phyloP scores from a whole-genome alignment of 257 asterid species.

The Solanum chmielewskii region DNA sequence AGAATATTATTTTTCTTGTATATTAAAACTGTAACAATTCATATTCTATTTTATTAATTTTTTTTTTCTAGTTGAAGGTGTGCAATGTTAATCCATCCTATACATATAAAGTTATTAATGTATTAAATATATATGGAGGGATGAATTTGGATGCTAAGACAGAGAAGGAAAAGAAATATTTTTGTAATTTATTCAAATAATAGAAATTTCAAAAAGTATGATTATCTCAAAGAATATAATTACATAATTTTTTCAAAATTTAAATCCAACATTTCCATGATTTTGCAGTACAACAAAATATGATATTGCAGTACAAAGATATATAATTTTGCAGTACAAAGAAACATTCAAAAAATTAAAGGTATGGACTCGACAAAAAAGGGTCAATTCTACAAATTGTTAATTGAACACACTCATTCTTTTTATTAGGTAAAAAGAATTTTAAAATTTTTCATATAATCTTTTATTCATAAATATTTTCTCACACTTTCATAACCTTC shows the following conservation, averaged over 20 bases:
- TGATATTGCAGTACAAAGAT: not conserved
- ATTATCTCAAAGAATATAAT: not conserved
- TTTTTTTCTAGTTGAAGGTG: not conserved
- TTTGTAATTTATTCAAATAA: no score
- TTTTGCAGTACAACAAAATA: not conserved
- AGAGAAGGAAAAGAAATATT: no score
- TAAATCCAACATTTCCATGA: not conserved
- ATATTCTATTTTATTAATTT: no score
- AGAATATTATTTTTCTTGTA: not conserved
- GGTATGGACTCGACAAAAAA: not conserved
- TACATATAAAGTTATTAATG: no score
- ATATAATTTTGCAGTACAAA: not conserved
- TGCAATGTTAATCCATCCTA: no score
- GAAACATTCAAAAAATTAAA: not conserved
- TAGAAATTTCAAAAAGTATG: no score
- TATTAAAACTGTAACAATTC: not conserved
- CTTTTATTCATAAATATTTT: not conserved
- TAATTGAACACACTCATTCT: not conserved
- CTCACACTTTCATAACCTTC: not conserved
- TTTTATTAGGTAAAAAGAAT: not conserved
- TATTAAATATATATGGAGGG: not conserved
- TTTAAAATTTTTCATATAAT: not conserved
- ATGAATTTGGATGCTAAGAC: not conserved
- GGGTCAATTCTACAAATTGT: not conserved
- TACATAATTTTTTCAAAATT: no score